Base-by-base conservation (phyloP, 352 stramenopile species). In the Pythium oligandrum region DNA sequence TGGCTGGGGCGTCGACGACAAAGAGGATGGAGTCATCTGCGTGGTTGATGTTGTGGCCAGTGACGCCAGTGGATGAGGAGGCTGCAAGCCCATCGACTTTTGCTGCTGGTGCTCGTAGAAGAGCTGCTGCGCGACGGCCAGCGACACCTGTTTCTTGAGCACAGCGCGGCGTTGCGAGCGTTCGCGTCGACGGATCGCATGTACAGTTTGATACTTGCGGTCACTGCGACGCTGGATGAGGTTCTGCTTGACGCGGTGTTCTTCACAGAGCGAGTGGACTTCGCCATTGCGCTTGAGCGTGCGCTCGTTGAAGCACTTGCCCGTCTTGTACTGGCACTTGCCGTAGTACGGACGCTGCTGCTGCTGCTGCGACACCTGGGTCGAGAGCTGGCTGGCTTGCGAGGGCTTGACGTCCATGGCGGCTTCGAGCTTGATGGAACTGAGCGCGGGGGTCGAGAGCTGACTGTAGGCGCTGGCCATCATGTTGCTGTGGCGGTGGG, bases 271-370 rank as follows among this genome's bases (percentile, higher is more conserved):
- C 39, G 75, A 88, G 63, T 94, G 83, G 4, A 71, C 78, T 44
- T 91, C 72, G 42, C 83, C 83, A 40, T 91, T 92, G 64, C 79
- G 79, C 73, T 92, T 92, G 60, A 89, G 68, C 30, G 83, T 87
- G 53, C 83, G 81, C 57, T 92, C 81, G 46, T 94, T 94, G 55
- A 88, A 88, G 64, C 83, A 94, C 59, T 94, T 94, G 66, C 83
- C 79, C 32, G 83, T 91, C 59, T 94, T 90, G 75, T 94, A 94
- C 64, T 90, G 75, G 58, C 81, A 94, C 59, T 91, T 93, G 63
- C 80, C 80, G 32, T 75, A 75, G 66, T 88, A 88, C 42, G 63
- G 47, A 0, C 77, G 72, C 35, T 57, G 53, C 33, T 3, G 34
- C n/a, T 63, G 53, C 30, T 40, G 42, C 31, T 45, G 40, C 26